Base-by-base conservation (phyloP, 176 grass and related monocot genomes). In the Phyllostachys edulis region DNA sequence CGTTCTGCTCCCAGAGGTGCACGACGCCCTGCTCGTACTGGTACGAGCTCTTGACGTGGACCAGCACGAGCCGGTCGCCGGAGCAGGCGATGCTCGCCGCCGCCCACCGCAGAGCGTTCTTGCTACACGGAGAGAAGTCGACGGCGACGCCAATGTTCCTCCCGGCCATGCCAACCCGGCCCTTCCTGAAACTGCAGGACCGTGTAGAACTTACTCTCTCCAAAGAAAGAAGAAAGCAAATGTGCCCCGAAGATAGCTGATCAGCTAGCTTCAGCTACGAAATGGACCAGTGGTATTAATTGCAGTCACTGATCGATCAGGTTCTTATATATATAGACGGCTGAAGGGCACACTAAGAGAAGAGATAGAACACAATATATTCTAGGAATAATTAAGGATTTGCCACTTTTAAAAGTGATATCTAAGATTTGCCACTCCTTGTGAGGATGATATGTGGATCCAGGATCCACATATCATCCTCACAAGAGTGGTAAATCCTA, bases 121-220 rank as follows among this genome's bases (percentile, higher is more conserved):
- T 78, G 72, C 90, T 89, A 87, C 90, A 86, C 65, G 78, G 0
- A 45, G 87, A 89, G 72, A 92, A 89, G 62, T 86, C 90, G 73
- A 89, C 69, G 63, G 90, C 83, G 57, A 92, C 78, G 18, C 90
- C 90, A 1, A 89, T 62, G 45, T 14, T 82, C 29, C 86, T 57
- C 42, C 76, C 63, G 11, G 12, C 44, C 55, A 17, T 47, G 17
- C 2, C 7, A n/a, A 9, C 5, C 69, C 12, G 10, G 10, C 46
- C n/a, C 9, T 26, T 13, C 23, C 23, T 26, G 23, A 23, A 61
- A 26, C 23, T 12, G 7, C 52, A 21, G 21, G 7, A 7, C 17
- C 2, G 18, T 21, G 18, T 21, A 20, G 18, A 16, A 51, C 49
- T 51, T 5, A 17, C 4, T 4, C 47, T 55, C 51, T 54, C 17